Percentiles rank a stretch among this genome's conserved stretches.
These are phyloP conservation scores for Quercus lobata DNA, from an alignment of 331 rosid species.

Conservation along the genomic window DNA sequence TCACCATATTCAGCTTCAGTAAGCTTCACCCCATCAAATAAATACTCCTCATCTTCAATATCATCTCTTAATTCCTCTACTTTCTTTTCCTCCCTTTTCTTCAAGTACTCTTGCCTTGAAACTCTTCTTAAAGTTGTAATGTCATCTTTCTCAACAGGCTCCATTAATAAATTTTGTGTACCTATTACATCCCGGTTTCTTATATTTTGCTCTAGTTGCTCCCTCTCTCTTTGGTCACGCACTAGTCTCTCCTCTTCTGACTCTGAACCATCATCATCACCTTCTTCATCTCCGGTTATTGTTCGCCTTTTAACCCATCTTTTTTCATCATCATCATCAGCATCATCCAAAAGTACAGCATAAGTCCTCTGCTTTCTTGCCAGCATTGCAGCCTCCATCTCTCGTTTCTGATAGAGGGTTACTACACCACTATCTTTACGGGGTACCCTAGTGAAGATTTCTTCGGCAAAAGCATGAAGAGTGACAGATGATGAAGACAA, in stretches of 20 bases:
- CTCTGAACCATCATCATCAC: conserved; percentile 60
- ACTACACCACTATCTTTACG: conserved; percentile 37
- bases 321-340: conserved; percentile 51
- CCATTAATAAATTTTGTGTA: neutral
- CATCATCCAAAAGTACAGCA: conserved; percentile 49
- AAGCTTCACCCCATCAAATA: conserved; percentile 71
- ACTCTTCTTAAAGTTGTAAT: conserved; percentile 48
- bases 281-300: conserved; percentile 30
- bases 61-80: conserved; percentile 87
- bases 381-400: conserved; percentile 76
- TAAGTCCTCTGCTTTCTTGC: conserved; percentile 72
- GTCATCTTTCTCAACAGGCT: conserved; percentile 47
- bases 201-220: conserved; percentile 70
- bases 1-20: conserved; percentile 62
- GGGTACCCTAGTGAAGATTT: conserved; percentile 62
- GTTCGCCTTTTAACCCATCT: conserved; percentile 60
- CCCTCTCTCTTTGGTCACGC: conserved; percentile 90
- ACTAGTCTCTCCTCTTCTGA: conserved; percentile 76
- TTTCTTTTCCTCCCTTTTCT: conserved; percentile 91
- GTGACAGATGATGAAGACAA: conserved; percentile 50
- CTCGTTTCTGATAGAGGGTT: conserved; percentile 73
- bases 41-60: conserved; percentile 83
- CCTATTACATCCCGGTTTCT: conserved; percentile 75
- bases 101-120: conserved; percentile 87
- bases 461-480: conserved; percentile 50